Evolutionary conservation across 176 grass and related monocot species (phyloP).

Genomic region (Avena atlantica): DNA sequence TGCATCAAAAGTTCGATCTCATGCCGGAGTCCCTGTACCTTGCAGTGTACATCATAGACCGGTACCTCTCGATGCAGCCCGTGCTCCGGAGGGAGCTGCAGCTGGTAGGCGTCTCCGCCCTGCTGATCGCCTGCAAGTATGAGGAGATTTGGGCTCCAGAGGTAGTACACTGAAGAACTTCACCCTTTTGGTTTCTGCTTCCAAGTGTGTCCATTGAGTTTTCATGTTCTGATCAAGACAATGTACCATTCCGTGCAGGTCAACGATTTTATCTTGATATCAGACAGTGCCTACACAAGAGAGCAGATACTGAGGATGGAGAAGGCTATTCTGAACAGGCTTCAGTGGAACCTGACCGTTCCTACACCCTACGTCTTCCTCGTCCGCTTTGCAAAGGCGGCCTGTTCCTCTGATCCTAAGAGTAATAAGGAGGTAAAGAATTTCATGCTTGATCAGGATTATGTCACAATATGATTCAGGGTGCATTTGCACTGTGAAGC

Average conservation of each 20-base stretch:
- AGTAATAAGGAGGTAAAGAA: slow-evolving; percentile 70
- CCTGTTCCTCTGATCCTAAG: slow-evolving; percentile 14
- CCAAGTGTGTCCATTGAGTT: not conserved
- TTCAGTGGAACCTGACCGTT: slow-evolving; percentile 93
- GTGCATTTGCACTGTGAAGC: not conserved
- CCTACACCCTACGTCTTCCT: slow-evolving; percentile 87
- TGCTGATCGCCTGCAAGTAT: slow-evolving; percentile 95
- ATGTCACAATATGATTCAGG: not conserved
- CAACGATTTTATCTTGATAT: slow-evolving; percentile 90
- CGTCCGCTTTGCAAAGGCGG: slow-evolving; percentile 81
- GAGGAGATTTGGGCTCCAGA: slow-evolving; percentile 98
- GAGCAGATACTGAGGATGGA: slow-evolving; percentile 90
- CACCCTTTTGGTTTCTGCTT: not conserved
- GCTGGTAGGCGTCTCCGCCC: slow-evolving; percentile 80
- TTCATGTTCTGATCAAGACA: slow-evolving; percentile 10
- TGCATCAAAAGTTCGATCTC: slow-evolving; percentile 92
- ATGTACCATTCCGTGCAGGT: slow-evolving; percentile 50
- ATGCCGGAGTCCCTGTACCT: slow-evolving; percentile 91
- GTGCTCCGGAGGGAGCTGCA: slow-evolving; percentile 82
- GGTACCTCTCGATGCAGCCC: slow-evolving; percentile 69
- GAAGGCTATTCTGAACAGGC: slow-evolving; percentile 83
- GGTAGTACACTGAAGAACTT: slow-evolving; percentile 40
- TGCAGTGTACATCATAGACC: slow-evolving; percentile 73
- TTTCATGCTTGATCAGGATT: no score
- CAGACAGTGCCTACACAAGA: slow-evolving; percentile 76